A percentile compares a stretch with the other conserved stretches of the same genome.
phyloP scores from a whole-genome alignment of 768 basidiomycete genomes.

The Lepiota subincarnata region DNA sequence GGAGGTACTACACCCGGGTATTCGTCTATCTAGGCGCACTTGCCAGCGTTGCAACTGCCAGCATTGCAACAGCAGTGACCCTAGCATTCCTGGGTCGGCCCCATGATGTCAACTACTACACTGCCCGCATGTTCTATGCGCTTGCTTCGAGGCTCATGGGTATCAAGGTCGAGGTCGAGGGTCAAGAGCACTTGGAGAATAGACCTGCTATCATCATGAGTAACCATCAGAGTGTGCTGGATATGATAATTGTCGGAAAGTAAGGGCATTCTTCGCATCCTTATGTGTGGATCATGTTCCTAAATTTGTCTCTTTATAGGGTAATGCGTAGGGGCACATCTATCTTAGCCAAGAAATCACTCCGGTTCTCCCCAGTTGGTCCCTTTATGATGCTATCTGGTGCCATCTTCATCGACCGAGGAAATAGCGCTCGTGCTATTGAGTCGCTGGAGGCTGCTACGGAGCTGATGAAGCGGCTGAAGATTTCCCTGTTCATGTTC shows the following conservation, averaged over 20 bases:
- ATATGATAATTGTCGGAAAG: conserved; percentile 80
- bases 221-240: conserved; percentile 94
- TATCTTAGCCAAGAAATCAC: conserved; percentile 91
- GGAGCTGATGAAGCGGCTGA: conserved; percentile 64
- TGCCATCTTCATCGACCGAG: conserved; percentile 88
- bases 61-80: conserved; percentile 61
- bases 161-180: conserved; percentile 75
- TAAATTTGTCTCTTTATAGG: conserved; percentile 31
- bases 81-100: conserved; percentile 65
- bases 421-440: conserved; percentile 71
- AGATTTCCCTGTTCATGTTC: conserved; percentile 88
- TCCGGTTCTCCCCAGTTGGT: conserved; percentile 84
- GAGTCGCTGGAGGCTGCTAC: conserved; percentile 74
- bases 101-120: conserved; percentile 77
- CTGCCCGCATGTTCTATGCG: conserved; percentile 80
- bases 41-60: conserved; percentile 66
- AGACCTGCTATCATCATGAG: conserved; percentile 73
- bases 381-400: conserved; percentile 89
- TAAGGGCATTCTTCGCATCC: conserved; percentile 30
- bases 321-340: conserved; percentile 78
- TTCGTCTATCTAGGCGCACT: conserved; percentile 72
- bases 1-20: conserved; percentile 69
- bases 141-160: conserved; percentile 61
- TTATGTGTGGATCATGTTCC: conserved; percentile 1
- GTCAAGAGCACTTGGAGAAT: conserved; percentile 73